phyloP scores from a whole-genome alignment of 768 basidiomycete species.

The Phanerochaete carnosa region DNA sequence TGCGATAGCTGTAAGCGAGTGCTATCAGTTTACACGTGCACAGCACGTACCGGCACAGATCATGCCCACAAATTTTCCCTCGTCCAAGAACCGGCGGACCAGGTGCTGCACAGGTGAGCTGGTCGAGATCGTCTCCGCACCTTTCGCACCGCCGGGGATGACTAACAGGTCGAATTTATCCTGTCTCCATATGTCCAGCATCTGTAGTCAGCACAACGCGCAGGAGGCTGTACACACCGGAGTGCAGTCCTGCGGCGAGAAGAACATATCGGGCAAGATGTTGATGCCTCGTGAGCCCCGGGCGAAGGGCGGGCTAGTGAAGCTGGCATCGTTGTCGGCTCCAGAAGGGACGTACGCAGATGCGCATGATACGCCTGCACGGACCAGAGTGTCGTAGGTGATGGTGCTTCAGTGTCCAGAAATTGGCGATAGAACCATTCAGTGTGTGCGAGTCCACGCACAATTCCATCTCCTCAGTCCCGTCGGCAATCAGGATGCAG shows the following conservation, averaged over 20 bases:
- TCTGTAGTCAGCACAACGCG: background rate
- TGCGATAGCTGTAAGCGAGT: conserved; percentile 21
- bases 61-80: conserved; percentile 69
- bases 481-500: conserved; percentile 72
- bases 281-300: conserved; percentile 72
- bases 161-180: conserved; percentile 66
- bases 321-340: conserved; percentile 18
- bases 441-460: conserved; percentile 30
- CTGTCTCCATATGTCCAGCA: conserved; percentile 35
- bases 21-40: background rate
- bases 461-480: conserved; percentile 92
- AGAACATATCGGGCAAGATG: conserved; percentile 60
- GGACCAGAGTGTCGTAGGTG: conserved; percentile 77
- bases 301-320: conserved; percentile 43
- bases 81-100: conserved; percentile 51
- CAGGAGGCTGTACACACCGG: conserved; percentile 15
- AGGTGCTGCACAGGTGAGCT: conserved; percentile 58
- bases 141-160: conserved; percentile 76
- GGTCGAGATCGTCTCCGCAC: conserved; percentile 69
- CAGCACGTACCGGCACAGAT: conserved; percentile 67
- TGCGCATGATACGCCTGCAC: conserved; percentile 62
- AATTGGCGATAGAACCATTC: background rate
- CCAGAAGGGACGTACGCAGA: conserved; percentile 55
- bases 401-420: conserved; percentile 53
- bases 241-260: conserved; percentile 22